Base-by-base conservation (phyloP, 1,139 yeast species). In the Kurtzmaniella quercitrusa region DNA sequence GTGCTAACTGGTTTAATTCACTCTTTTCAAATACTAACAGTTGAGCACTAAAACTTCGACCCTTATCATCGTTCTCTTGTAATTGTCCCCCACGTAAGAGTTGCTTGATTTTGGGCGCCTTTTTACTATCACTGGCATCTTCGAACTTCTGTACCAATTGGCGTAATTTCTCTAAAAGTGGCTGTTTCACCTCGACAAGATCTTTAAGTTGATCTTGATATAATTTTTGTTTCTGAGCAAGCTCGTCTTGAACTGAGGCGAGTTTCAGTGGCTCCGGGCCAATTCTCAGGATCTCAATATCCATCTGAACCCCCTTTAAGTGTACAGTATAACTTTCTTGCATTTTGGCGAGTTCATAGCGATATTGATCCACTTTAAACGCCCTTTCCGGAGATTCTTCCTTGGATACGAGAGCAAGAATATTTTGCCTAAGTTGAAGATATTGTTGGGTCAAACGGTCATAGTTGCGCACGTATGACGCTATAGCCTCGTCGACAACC, bases 81-180 rank as follows among this genome's bases (percentile, higher is more conserved):
- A 15, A 14, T 17, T 36, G 20, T 18, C 37, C 37, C 3, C 26
- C 37, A 9, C 22, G 21, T 19, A 34, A 9, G 3, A 34, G 22
- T 16, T 34, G 37, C 20, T 34, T 34, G 14, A 41, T 9, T 21
- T 41, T 38, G 9, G 36, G 38, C 2, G 42, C 36, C 15, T 26
- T 45, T 33, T 45, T 45, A 16, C 50, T 50, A 20, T 42, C 52
- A 17, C 58, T 47, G 37, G 51, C 52, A 38, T 43, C 42, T 18
- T 59, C 61, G 47, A 66, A 70, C 26, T 54, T 56, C 28, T 45
- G 47, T 3, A 61, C 56, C 35, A 70, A 49, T 11, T 43, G 39
- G 16, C 55, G 56, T 63, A 71, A 67, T 40, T 66, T 56, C 23
- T 66, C 68, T 35, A 71, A 52, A 18, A 68, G 50, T 1, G 76